phyloP scores from a whole-genome alignment of 257 asterid genomes.

The Lantana camara region DNA sequence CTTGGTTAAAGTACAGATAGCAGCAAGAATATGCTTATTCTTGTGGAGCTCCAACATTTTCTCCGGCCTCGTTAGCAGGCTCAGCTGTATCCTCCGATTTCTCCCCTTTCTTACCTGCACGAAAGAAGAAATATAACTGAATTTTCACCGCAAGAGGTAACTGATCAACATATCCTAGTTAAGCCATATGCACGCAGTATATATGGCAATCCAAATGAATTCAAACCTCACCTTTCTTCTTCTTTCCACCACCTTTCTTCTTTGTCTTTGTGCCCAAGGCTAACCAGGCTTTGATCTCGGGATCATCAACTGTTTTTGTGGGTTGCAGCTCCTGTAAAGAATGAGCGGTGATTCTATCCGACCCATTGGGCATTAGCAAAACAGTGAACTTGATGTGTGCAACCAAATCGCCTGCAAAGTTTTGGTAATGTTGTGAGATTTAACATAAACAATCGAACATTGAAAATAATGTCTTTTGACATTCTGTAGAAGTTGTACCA shows the following conservation, averaged over 20 bases:
- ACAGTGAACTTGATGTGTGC: conserved; percentile 86
- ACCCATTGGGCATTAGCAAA: conserved; percentile 83
- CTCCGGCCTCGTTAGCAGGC: conserved; percentile 40
- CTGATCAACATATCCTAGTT: too few species aligned
- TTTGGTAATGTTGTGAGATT: neutral
- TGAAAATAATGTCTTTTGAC: neutral
- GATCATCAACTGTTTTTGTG: conserved; percentile 39
- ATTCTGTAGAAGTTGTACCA: conserved; percentile 60
- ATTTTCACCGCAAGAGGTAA: neutral
- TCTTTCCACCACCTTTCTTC: conserved; percentile 85
- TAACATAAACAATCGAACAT: neutral
- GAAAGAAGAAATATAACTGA: neutral
- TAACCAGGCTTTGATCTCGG: conserved; percentile 46
- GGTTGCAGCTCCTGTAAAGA: conserved; percentile 57
- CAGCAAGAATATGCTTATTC: conserved; percentile 22
- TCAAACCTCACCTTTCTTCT: conserved; percentile 63
- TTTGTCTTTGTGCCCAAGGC: conserved; percentile 64
- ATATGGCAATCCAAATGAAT: neutral
- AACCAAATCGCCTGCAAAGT: conserved; percentile 68
- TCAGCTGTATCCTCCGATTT: conserved; percentile 51
- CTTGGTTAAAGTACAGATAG: conserved; percentile 27
- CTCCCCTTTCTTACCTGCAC: conserved; percentile 69
- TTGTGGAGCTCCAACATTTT: conserved; percentile 34
- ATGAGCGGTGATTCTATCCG: conserved; percentile 73
- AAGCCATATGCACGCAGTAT: too few species aligned